Evolutionary conservation across 139 green algal genomes (phyloP), one percentile per base, ranked within the genome.

Genomic region (Asterochloris sp.): DNA sequence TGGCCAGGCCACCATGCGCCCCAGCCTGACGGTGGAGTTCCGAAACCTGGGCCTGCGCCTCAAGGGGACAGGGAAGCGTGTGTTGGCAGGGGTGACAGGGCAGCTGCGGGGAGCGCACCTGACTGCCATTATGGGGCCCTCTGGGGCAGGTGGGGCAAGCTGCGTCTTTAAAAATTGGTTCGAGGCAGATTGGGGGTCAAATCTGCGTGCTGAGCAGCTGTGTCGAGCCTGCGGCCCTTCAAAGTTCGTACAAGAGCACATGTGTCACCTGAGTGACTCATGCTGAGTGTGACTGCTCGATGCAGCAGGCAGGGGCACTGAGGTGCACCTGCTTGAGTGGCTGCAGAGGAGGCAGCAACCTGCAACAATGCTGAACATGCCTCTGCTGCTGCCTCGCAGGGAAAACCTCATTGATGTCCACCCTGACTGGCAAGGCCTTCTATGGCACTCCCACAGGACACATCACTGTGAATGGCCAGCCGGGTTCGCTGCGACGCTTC

Each of bases 71-170:
- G 81, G 86, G 12, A 87, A 77, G 76, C 71, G 82, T 28, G 84
- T 93, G 82, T 76, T 93, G 79, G 71, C 78, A 62, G 86, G 87
- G 69, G 88, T 91, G 24, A 84, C 80, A 10, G 88, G 80, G 16
- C 17, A 27, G 14, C 71, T 91, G 74, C n/a, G 69, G 26, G 81
- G 66, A 12, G 23, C 64, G 4, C 67, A 24, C 1, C 54, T 87
- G 9, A 91, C 88, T 38, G 91, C 90, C 63, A 91, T 94, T 74
- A 92, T 94, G 83, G 91, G 91, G 0, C 90, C 91, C 23, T 87
- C 82, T 24, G 87, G 85, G 62, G 83, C 62, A 62, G 81, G 64
- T 73, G 74, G 64, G 69, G 14, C 19, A 24, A 26, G 38, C 38
- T 54, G 38, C 6, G 38, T 54, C 38, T 54, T 6, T 54, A 54